phyloP scores from a whole-genome alignment of 371 early-diverging fungal species.

The Umbelopsis sp. region DNA sequence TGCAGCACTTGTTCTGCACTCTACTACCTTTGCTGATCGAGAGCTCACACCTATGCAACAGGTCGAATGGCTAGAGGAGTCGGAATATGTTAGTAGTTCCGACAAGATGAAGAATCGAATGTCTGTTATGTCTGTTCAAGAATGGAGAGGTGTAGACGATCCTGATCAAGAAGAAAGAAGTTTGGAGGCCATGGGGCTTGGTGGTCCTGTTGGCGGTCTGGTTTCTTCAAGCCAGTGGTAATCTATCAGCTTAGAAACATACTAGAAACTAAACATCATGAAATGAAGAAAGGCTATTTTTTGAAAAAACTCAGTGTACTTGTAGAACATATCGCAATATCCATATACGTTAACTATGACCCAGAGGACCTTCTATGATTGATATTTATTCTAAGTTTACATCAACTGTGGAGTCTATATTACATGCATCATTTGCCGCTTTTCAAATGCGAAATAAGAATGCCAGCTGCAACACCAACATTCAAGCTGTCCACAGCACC shows the following conservation, averaged over 20 bases:
- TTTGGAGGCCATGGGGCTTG: constrained; percentile 4
- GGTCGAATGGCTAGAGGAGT: constrained; percentile 24
- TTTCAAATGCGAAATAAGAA: constrained; percentile 37
- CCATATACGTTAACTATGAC: background rate
- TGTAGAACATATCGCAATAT: background rate
- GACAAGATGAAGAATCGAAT: constrained; percentile 54
- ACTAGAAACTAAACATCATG: background rate
- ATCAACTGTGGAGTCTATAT: no score
- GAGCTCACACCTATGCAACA: constrained; percentile 13
- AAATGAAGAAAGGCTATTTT: background rate
- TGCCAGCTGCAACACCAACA: constrained; percentile 67
- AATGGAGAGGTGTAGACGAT: constrained; percentile 49
- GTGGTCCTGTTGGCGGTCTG: constrained; percentile 8
- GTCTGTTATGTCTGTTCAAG: constrained; percentile 48
- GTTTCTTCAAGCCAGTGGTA: constrained; percentile 10
- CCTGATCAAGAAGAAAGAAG: constrained; percentile 16
- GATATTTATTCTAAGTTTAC: no score
- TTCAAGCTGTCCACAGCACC: constrained; percentile 63
- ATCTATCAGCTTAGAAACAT: background rate
- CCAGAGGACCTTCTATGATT: no score
- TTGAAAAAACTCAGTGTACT: background rate
- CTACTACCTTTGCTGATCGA: constrained; percentile 29
- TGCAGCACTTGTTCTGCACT: constrained; percentile 61
- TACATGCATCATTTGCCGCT: background rate
- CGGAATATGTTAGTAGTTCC: constrained; percentile 33